Conservation (phyloP, 257 asterid species). For the Plantago major region DNA sequence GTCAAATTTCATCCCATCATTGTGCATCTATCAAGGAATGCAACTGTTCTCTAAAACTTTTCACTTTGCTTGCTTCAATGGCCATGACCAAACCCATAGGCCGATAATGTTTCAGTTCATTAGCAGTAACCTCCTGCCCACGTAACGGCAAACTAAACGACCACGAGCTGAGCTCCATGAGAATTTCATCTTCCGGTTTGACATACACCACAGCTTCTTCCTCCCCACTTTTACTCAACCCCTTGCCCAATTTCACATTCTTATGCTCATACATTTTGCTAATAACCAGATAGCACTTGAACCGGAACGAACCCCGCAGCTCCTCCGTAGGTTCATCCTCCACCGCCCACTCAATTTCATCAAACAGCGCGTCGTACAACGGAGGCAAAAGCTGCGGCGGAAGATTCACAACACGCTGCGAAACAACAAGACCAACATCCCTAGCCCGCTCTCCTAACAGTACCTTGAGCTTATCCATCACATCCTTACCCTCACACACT, state of each 20-base stretch:
- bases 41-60: conserved; percentile 52
- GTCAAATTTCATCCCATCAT: conserved; percentile 3
- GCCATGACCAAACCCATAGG: conserved; percentile 77
- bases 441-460: conserved; percentile 40
- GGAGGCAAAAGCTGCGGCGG: conserved; percentile 96
- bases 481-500: conserved; percentile 44
- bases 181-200: conserved; percentile 78
- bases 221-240: conserved; percentile 32
- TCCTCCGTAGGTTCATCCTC: conserved; percentile 94
- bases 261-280: conserved; percentile 82
- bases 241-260: conserved; percentile 38
- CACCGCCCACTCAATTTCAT: conserved; percentile 90
- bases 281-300: conserved; percentile 63
- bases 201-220: conserved; percentile 53
- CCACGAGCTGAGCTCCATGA: conserved; percentile 89
- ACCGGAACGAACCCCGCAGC: conserved; percentile 62
- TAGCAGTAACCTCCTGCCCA: conserved; percentile 45
- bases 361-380: conserved; percentile 80
- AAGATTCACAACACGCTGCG: conserved; percentile 82
- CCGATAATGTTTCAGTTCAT: conserved; percentile 71
- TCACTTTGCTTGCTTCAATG: conserved; percentile 57
- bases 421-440: conserved; percentile 70
- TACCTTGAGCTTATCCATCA: conserved; percentile 36
- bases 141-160: conserved; percentile 71
- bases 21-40: conserved; percentile 44